Conservation (phyloP, 2,329 filamentous ascomycete genomes). For the Penicillium sp. region DNA sequence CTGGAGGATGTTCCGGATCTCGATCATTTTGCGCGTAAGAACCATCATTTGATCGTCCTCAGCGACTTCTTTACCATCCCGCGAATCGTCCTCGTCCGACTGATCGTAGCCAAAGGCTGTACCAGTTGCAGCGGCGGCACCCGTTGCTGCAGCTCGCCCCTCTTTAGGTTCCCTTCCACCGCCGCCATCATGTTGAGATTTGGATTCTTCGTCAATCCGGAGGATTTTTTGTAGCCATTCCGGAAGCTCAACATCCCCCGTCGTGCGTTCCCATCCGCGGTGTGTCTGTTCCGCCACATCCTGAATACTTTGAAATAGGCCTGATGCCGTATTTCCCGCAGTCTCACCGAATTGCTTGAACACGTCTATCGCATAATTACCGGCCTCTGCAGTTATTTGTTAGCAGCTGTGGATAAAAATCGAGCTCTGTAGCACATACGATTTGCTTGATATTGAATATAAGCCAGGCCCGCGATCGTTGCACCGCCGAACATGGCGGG, state of each 20-base stretch:
- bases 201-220: slow-evolving; percentile 59
- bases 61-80: slow-evolving; percentile 64
- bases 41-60: slow-evolving; percentile 99
- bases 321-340: slow-evolving; percentile 66
- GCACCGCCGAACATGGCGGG: slow-evolving; percentile 90
- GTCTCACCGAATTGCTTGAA: slow-evolving; percentile 71
- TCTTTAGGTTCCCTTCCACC: slow-evolving; percentile 55
- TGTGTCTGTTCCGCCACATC: slow-evolving; percentile 76
- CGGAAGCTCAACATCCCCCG: slow-evolving; percentile 67
- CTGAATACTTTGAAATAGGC: slow-evolving; percentile 68
- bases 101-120: slow-evolving; percentile 77
- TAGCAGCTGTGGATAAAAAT: slow-evolving; percentile 2
- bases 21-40: slow-evolving; percentile 98
- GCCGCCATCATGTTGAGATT: slow-evolving; percentile 49
- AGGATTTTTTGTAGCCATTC: slow-evolving; percentile 80
- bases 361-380: slow-evolving; percentile 73
- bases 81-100: slow-evolving; percentile 59
- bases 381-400: slow-evolving; percentile 57
- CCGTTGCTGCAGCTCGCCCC: slow-evolving; percentile 54
- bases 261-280: slow-evolving; percentile 79
- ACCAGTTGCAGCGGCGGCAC: slow-evolving; percentile 68
- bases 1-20: slow-evolving; percentile 88
- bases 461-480: slow-evolving; percentile 81
- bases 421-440: slow-evolving; percentile 55
- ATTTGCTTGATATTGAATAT: slow-evolving; percentile 92